A percentile compares a stretch with the other conserved stretches of the same genome.
Evolutionary conservation across 1,139 yeast genomes (phyloP).

Genomic region (Protomyces gravidus): DNA sequence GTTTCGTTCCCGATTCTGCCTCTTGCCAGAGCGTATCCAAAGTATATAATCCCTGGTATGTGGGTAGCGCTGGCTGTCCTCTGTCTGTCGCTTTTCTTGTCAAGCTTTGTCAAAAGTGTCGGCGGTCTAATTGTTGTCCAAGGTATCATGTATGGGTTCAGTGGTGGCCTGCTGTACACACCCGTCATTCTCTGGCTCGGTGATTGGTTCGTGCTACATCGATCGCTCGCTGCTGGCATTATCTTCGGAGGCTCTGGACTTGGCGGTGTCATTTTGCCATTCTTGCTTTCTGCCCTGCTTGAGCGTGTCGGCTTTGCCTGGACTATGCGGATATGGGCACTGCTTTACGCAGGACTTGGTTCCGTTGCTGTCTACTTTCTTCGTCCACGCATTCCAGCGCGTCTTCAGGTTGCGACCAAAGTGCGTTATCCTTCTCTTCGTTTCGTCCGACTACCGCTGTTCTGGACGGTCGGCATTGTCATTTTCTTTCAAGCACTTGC

Average conservation of each 20-base stretch:
- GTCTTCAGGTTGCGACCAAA: neutral
- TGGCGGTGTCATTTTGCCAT: slow-evolving; percentile 62
- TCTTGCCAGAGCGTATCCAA: slow-evolving; percentile 7
- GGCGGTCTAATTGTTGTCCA: slow-evolving; percentile 12
- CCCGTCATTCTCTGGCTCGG: slow-evolving; percentile 25
- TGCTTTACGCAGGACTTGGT: slow-evolving; percentile 4
- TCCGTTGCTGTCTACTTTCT: slow-evolving; percentile 10
- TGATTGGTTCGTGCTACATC: slow-evolving; percentile 51
- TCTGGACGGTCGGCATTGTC: slow-evolving; percentile 6
- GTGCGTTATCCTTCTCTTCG: slow-evolving; percentile 9
- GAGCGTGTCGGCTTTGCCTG: slow-evolving; percentile 47
- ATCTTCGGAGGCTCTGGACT: slow-evolving; percentile 66
- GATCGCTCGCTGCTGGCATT: slow-evolving; percentile 60
- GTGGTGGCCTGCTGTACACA: slow-evolving; percentile 12
- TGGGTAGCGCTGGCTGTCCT: slow-evolving; percentile 5
- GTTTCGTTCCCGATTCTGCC: slow-evolving; percentile 12
- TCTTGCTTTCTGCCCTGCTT: slow-evolving; percentile 55
- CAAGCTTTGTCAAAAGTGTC: slow-evolving; percentile 9
- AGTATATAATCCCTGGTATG: slow-evolving; percentile 13
- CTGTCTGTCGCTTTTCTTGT: neutral
- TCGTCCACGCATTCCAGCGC: slow-evolving; percentile 8
- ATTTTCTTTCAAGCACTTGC: slow-evolving; percentile 16
- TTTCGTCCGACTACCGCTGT: neutral
- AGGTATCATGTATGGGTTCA: slow-evolving; percentile 15
- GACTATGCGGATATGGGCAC: slow-evolving; percentile 22